phyloP scores from a whole-genome alignment of 768 basidiomycete genomes.

The Trametes punicea region DNA sequence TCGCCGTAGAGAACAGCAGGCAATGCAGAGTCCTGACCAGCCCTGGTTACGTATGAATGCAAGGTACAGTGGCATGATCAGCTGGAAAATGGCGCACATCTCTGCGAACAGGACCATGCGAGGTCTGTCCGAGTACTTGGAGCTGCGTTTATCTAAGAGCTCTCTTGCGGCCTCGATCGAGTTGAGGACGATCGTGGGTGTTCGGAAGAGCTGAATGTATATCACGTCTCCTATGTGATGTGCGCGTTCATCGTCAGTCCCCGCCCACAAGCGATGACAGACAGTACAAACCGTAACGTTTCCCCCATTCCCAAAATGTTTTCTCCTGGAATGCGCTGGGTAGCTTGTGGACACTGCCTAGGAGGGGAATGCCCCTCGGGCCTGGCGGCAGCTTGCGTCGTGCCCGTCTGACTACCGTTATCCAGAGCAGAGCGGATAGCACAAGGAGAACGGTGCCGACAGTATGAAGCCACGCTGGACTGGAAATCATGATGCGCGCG shows the following conservation, averaged over 20 bases:
- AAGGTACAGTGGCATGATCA: too few species aligned
- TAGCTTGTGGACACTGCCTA: conserved; percentile 7
- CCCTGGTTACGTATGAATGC: neutral
- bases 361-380: neutral
- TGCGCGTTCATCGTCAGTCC: neutral
- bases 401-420: neutral
- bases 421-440: neutral
- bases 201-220: conserved; percentile 13
- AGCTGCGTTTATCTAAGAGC: conserved; percentile 26
- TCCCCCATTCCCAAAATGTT: neutral
- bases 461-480: too few species aligned
- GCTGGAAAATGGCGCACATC: conserved; percentile 15
- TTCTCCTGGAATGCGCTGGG: neutral
- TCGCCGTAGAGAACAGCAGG: conserved; percentile 2
- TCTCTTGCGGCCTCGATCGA: conserved; percentile 22
- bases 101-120: conserved; percentile 17
- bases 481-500: too few species aligned
- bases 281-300: neutral
- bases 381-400: conserved; percentile 2
- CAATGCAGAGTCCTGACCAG: conserved; percentile 9
- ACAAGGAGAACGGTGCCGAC: neutral
- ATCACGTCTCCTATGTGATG: conserved; percentile 18
- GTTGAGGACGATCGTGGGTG: conserved; percentile 22
- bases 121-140: conserved; percentile 27
- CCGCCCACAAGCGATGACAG: too few species aligned